These are phyloP conservation scores for Saccharomycopsis oosterbeekiorum DNA, from an alignment of 805 yeast species.

Conservation along the genomic window DNA sequence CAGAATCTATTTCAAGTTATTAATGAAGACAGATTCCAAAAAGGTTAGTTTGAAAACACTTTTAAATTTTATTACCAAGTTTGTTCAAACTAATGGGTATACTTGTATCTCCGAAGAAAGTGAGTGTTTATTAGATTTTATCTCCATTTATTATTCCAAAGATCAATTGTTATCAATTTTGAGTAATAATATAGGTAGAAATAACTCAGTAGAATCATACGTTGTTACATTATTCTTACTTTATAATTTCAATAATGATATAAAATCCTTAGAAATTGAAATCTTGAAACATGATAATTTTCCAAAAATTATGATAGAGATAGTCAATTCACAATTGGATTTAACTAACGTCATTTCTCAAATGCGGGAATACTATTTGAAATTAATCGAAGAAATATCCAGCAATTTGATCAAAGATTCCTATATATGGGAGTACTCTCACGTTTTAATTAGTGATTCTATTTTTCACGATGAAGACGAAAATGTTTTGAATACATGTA, in stretches of 20 bases:
- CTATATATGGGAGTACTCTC: constrained; percentile 12
- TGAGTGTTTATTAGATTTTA: constrained; percentile 33
- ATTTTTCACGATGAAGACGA: constrained; percentile 13
- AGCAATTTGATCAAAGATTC: constrained; percentile 11
- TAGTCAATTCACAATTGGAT: constrained; percentile 3
- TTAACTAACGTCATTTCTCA: neutral
- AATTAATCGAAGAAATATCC: constrained; percentile 9
- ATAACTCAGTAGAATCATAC: neutral
- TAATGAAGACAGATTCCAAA: constrained; percentile 31
- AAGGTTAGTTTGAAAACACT: constrained; percentile 23
- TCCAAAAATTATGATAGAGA: constrained; percentile 7
- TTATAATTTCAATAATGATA: neutral
- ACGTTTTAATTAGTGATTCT: neutral
- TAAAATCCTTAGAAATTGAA: neutral
- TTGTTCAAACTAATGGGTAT: constrained; percentile 29
- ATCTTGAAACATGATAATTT: constrained; percentile 6
- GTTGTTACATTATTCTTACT: neutral
- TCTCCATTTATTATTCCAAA: constrained; percentile 21
- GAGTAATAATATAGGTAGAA: neutral
- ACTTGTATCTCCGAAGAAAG: constrained; percentile 27
- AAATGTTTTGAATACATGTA: constrained; percentile 18
- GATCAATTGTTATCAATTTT: constrained; percentile 20
- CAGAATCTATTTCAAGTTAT: constrained; percentile 37
- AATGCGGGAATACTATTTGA: constrained; percentile 4
- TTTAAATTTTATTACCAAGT: constrained; percentile 30